Evolutionary conservation across 352 stramenopile species (phyloP).

Genomic region (Pythium sukuiense): DNA sequence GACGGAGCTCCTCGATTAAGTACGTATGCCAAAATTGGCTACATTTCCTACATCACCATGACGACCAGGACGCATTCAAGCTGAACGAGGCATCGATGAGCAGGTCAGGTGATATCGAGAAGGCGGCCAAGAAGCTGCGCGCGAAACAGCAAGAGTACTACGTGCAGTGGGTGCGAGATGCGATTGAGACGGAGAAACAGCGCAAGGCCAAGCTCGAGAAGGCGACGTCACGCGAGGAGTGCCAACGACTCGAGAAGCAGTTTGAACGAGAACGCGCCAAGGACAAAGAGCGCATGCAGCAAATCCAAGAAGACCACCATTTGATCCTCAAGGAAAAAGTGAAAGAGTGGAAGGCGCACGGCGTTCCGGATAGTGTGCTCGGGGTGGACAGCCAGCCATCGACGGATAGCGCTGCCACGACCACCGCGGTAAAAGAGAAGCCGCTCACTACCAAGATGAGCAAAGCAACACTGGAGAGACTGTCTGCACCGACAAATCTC

Average conservation of each 20-base stretch:
- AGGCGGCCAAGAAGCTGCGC: slow-evolving; percentile 21
- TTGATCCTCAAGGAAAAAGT: slow-evolving; percentile 53
- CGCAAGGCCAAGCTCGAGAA: slow-evolving; percentile 46
- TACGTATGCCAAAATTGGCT: slow-evolving; percentile 17
- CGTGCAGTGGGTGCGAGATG: slow-evolving; percentile 51
- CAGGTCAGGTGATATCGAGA: slow-evolving; percentile 19
- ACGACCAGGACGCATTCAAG: background rate
- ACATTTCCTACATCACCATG: slow-evolving; percentile 7
- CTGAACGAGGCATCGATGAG: background rate
- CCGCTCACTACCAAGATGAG: slow-evolving; percentile 25
- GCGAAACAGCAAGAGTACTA: slow-evolving; percentile 48
- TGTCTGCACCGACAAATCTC: slow-evolving; percentile 24
- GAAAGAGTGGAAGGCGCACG: slow-evolving; percentile 49
- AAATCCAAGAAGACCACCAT: slow-evolving; percentile 63
- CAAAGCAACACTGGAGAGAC: slow-evolving; percentile 45
- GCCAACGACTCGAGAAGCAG: slow-evolving; percentile 50
- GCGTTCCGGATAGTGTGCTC: slow-evolving; percentile 22
- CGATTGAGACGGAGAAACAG: slow-evolving; percentile 51
- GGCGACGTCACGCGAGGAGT: slow-evolving; percentile 39
- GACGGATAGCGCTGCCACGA: background rate
- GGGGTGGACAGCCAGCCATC: background rate
- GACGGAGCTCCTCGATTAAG: background rate
- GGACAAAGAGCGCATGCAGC: slow-evolving; percentile 51
- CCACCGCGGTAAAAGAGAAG: slow-evolving; percentile 27
- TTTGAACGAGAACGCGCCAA: slow-evolving; percentile 45